Base-by-base conservation (phyloP, 805 yeast species). In the Scheffersomyces lignosus region DNA sequence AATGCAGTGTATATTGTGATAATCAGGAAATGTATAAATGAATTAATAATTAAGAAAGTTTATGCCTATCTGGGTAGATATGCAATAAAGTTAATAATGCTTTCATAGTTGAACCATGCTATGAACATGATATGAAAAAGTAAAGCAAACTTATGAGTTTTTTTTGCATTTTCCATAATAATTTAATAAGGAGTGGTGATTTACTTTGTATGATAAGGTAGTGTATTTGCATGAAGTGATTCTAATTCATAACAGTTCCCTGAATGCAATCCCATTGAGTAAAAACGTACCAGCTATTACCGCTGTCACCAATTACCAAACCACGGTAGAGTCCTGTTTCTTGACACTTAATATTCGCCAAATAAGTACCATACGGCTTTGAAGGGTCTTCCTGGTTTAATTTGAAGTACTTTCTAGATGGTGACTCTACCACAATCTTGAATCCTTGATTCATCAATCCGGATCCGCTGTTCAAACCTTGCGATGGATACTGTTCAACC, bases 291-390 rank as follows among this genome's bases (percentile, higher is more conserved):
- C 96, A 87, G 36, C 88, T 81, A 37, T 73, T 73, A 3, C 86
- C 87, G 27, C 81, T 77, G 44, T 87, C 91, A 7, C 87, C 83
- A 27, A 84, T 77, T 0, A 87, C 87, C 31, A 90, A 73, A 1
- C 88, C 91, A 39, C 90, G 74, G 87, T 96, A 93, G 13, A 73
- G 57, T 2, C 99, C 99, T 1, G 64, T 57, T 54, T 90, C 96
- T 43, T 73, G 75, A 38, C 87, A 70, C 40, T 75, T 75, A 16
- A 84, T 64, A 28, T 73, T 67, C n/a, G 76, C 56, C 41, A 76
- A 82, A 80, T 83, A 87, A 0, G 71, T 56, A 1, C 84, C 83
- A 43, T 55, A 70, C 4, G 77, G 71, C 32, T 56, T 59, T 38
- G 62, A 57, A 2, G 70, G 70, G 33, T 75, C 83, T 26, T 64